Conservation (phyloP, 1,139 yeast species). For the Pichia terricola region DNA sequence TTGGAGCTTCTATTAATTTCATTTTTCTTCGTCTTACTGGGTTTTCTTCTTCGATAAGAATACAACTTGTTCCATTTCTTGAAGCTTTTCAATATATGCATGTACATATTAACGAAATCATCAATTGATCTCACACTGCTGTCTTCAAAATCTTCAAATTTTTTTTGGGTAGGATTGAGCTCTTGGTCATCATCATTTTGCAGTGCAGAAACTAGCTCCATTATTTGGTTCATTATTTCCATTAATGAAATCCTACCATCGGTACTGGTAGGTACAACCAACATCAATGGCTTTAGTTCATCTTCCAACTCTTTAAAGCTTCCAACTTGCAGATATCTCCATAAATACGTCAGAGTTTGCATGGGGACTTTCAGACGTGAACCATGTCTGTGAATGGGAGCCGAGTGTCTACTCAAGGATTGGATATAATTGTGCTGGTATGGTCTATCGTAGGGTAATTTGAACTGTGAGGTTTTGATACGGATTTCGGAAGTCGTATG, state of each 20-base stretch:
- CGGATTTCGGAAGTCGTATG: neutral
- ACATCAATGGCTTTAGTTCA: constrained; percentile 29
- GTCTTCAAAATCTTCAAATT: neutral
- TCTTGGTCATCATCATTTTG: constrained; percentile 1
- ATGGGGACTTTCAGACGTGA: constrained; percentile 28
- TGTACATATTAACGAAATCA: too few species aligned
- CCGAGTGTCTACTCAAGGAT: constrained; percentile 4
- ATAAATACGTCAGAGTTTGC: constrained; percentile 27
- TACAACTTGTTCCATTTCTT: too few species aligned
- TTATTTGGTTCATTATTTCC: constrained; percentile 10
- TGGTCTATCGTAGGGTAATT: neutral
- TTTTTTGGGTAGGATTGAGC: neutral
- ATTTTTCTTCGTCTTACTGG: neutral
- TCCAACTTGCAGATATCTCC: constrained; percentile 26
- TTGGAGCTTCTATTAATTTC: constrained; percentile 4
- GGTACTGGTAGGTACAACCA: constrained; percentile 32
- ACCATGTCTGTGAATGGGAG: constrained; percentile 30
- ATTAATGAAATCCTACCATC: constrained; percentile 16
- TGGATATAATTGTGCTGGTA: constrained; percentile 1
- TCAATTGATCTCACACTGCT: too few species aligned
- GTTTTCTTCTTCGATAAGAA: too few species aligned
- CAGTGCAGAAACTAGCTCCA: constrained; percentile 11
- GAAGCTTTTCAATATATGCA: too few species aligned
- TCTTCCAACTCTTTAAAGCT: constrained; percentile 18
- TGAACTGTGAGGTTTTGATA: constrained; percentile 2